Percentiles rank a stretch among this genome's conserved stretches.
Conservation (phyloP, 2,329 filamentous ascomycete species). For the Trichoderma hamatum region DNA sequence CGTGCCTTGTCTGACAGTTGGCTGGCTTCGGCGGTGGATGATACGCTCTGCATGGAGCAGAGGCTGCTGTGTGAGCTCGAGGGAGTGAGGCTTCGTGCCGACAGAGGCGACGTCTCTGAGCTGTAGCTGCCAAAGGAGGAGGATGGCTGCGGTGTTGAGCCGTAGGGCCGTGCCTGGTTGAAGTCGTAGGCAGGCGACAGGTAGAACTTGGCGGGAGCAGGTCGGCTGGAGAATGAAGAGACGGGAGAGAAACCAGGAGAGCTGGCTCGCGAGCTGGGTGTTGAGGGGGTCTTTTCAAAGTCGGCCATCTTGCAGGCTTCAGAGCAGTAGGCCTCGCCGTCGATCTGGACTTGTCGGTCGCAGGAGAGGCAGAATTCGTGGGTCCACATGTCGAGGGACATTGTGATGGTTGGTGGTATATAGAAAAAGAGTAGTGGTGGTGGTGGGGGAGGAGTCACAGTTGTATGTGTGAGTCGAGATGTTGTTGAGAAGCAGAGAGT, state of each 20-base stretch:
- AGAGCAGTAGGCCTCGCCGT: constrained; percentile 84
- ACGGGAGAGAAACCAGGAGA: constrained; percentile 57
- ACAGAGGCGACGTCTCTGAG: constrained; percentile 30
- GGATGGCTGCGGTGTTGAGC: constrained; percentile 50
- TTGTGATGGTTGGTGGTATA: constrained; percentile 39
- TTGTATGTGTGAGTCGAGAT: constrained; percentile 30
- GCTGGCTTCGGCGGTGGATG: constrained; percentile 52
- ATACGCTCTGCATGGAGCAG: constrained; percentile 71
- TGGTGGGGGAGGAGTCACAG: constrained; percentile 15
- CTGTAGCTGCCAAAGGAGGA: constrained; percentile 33
- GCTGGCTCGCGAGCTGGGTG: constrained; percentile 60
- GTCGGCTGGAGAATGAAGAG: constrained; percentile 43
- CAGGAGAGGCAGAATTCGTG: constrained; percentile 93
- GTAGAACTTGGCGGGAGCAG: constrained; percentile 57
- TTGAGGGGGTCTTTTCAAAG: constrained; percentile 69
- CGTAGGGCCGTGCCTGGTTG: constrained; percentile 62
- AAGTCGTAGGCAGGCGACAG: constrained; percentile 79
- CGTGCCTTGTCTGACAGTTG: constrained; percentile 75
- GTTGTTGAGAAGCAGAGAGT: constrained; percentile 26
- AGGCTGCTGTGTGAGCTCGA: constrained; percentile 86
- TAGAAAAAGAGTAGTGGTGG: not conserved
- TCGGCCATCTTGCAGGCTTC: constrained; percentile 88
- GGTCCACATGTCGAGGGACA: constrained; percentile 71
- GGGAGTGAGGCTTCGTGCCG: constrained; percentile 56
- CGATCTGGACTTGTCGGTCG: constrained; percentile 75